A percentile compares a stretch with the other conserved stretches of the same genome.
Evolutionary conservation across 2,329 filamentous ascomycete genomes (phyloP).

Genomic region (Aurifilum marmelostoma): DNA sequence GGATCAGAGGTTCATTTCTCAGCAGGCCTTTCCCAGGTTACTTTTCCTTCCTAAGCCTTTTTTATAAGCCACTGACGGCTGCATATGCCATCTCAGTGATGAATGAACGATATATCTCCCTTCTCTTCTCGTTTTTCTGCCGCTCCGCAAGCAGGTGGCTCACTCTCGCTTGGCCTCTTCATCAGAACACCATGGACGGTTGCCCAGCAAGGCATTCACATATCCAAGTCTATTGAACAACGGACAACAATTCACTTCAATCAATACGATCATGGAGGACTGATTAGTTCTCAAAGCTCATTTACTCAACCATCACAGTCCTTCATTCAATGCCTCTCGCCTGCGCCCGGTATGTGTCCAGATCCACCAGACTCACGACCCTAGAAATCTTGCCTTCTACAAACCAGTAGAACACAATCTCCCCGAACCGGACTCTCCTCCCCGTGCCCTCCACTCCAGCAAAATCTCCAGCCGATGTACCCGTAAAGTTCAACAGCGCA

Average conservation of each 20-base stretch:
- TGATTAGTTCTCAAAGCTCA: background rate
- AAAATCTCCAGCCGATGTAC: slow-evolving; percentile 36
- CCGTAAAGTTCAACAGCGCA: slow-evolving; percentile 37
- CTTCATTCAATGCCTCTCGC: slow-evolving; percentile 10
- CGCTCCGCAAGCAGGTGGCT: background rate
- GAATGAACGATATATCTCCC: slow-evolving; percentile 9
- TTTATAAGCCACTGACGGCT: background rate
- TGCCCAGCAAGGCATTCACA: background rate
- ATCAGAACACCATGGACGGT: no score
- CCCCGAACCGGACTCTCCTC: slow-evolving; percentile 35
- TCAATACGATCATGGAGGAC: background rate
- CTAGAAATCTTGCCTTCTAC: slow-evolving; percentile 38
- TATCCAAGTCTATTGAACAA: background rate
- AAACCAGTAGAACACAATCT: slow-evolving; percentile 42
- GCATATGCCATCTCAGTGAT: background rate
- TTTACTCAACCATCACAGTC: background rate
- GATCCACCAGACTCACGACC: slow-evolving; percentile 42
- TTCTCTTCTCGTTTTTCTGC: background rate
- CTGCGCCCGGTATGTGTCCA: slow-evolving; percentile 34
- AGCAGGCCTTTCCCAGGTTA: background rate
- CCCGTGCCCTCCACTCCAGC: slow-evolving; percentile 35
- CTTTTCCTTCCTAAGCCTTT: background rate
- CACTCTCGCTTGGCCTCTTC: background rate
- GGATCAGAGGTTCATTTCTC: background rate
- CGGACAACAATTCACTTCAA: background rate